phyloP scores from a whole-genome alignment of 2,329 filamentous ascomycete species.

The Bipolaris gigantea region DNA sequence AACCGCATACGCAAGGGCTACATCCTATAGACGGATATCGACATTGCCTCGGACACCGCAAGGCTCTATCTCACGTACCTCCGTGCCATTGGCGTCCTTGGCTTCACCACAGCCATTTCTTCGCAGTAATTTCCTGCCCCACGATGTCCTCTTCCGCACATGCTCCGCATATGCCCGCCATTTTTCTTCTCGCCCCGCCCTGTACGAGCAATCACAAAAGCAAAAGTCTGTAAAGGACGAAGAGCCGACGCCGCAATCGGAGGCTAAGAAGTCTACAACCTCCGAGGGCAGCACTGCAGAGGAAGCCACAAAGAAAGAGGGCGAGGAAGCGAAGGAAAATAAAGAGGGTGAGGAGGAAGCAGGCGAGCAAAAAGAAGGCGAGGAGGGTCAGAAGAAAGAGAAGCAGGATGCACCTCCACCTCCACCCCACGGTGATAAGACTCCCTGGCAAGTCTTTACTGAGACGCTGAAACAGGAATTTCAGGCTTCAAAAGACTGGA shows the following conservation, averaged over 20 bases:
- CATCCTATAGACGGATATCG: slow-evolving; percentile 53
- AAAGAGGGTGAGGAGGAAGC: slow-evolving; percentile 51
- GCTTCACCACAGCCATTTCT: slow-evolving; percentile 37
- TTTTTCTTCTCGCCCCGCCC: slow-evolving; percentile 47
- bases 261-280: slow-evolving; percentile 49
- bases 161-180: slow-evolving; percentile 49
- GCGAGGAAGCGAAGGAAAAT: slow-evolving; percentile 46
- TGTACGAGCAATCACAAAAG: slow-evolving; percentile 42
- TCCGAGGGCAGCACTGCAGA: slow-evolving; percentile 38
- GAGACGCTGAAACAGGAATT: slow-evolving; percentile 95
- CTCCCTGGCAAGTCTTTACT: slow-evolving; percentile 97
- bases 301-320: slow-evolving; percentile 46
- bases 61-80: slow-evolving; percentile 29
- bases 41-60: slow-evolving; percentile 27
- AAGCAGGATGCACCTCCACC: slow-evolving; percentile 73
- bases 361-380: slow-evolving; percentile 52
- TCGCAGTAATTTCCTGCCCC: slow-evolving; percentile 49
- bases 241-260: slow-evolving; percentile 29
- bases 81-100: slow-evolving; percentile 13
- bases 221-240: slow-evolving; percentile 40
- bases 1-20: slow-evolving; percentile 50
- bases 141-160: slow-evolving; percentile 45
- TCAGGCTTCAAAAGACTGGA: slow-evolving; percentile 98
- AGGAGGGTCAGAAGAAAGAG: slow-evolving; percentile 58
- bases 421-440: slow-evolving; percentile 97